A percentile compares a stretch with the other conserved stretches of the same genome.
Conservation (phyloP, 2,329 filamentous ascomycete species). For the Arthrobotrys megalospora region DNA sequence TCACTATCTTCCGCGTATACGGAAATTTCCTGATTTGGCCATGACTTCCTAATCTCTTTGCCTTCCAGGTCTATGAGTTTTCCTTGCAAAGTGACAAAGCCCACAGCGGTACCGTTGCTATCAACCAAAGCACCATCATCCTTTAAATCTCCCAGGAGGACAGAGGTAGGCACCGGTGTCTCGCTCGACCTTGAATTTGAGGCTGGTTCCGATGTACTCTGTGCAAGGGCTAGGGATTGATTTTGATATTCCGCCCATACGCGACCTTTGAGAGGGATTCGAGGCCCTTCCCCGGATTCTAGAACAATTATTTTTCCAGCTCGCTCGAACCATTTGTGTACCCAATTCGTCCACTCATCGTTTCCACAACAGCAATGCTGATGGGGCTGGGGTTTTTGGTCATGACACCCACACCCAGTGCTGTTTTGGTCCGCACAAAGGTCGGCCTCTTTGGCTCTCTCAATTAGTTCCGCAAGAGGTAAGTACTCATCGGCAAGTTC, state of each 20-base stretch:
- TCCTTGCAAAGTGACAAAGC: slow-evolving; percentile 4
- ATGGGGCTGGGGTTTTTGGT: slow-evolving; percentile 15
- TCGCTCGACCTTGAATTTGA: neutral
- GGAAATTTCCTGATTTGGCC: neutral
- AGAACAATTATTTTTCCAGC: slow-evolving; percentile 10
- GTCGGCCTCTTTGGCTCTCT: neutral
- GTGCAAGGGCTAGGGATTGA: neutral
- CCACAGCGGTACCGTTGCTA: neutral
- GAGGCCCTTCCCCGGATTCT: slow-evolving; percentile 15
- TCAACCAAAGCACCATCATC: slow-evolving; percentile 10
- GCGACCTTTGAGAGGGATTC: neutral
- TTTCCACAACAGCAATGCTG: slow-evolving; percentile 7
- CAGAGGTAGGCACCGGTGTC: neutral
- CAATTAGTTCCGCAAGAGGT: slow-evolving; percentile 1
- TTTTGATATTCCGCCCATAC: slow-evolving; percentile 15
- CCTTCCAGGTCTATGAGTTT: slow-evolving; percentile 4
- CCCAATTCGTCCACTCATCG: slow-evolving; percentile 13
- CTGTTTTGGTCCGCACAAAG: slow-evolving; percentile 22
- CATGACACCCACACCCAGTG: slow-evolving; percentile 1
- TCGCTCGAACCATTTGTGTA: slow-evolving; percentile 19
- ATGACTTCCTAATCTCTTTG: neutral
- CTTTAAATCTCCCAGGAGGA: neutral
- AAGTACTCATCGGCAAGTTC: neutral
- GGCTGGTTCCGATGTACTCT: neutral
- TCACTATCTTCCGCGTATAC: slow-evolving; percentile 1